Evolutionary conservation across 352 stramenopile species (phyloP), one percentile per base, ranked within the genome.

Genomic region (Thalassiosira mediterranea): DNA sequence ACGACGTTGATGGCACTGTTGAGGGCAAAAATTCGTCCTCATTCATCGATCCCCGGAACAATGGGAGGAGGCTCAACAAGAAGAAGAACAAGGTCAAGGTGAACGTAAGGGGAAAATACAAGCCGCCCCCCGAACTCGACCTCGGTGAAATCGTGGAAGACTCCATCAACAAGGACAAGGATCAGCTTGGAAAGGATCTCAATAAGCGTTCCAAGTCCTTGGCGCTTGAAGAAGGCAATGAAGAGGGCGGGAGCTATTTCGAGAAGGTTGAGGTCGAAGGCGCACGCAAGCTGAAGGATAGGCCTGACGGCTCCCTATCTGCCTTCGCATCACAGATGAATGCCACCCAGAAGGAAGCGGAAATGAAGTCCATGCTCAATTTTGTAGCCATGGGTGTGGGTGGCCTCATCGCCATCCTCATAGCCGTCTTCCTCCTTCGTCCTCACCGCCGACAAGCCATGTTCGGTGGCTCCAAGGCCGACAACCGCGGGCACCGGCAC

Each of bases 121-220:
- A 38, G 2, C 70, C 70, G 26, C 70, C 70, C 13, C 70, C 70
- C 44, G 54, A 72, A 31, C 48, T 79, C 49, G 52, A 79, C 28
- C 69, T 79, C 46, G 70, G 70, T 29, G 44, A 64, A 28, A 42
- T 79, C 17, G 53, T 79, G 0, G 70, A 79, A 58, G 42, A 60
- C 38, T 79, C 70, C 4, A 79, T 79, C 17, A 79, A 79, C 51
- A 21, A 29, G 8, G 70, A 79, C 32, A 60, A 42, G 21, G 70
- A 68, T 25, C 19, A 34, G 52, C 60, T 78, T 11, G 34, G 60
- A 5, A 59, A 59, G 21, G 52, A 72, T 34, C 44, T 79, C 4
- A 66, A 54, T 17, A 51, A 51, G 28, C 38, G 51, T 19, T 31
- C 19, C 13, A 4, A 59, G 5, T 7, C 38, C 10, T 8, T 51